Evolutionary conservation across 78 protist species (phyloP).

Genomic region (Guillardia theta): DNA sequence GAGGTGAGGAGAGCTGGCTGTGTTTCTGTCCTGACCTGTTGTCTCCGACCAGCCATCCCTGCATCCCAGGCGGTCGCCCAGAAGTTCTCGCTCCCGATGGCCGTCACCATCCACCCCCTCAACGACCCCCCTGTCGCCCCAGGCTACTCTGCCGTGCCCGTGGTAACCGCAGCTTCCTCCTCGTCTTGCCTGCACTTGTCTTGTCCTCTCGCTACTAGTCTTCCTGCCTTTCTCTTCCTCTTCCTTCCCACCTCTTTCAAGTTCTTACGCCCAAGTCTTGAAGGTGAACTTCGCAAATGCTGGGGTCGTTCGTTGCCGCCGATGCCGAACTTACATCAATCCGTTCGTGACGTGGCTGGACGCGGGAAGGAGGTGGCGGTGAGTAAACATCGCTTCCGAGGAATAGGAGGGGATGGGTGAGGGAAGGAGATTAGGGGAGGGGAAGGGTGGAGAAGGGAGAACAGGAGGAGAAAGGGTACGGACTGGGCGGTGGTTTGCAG

Average conservation of each 20-base stretch:
- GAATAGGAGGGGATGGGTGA: too few relatives aligned
- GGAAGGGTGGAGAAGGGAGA: too few relatives aligned
- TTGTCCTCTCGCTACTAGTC: not conserved
- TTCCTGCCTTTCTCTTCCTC: not conserved
- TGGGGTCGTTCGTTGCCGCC: constrained; percentile 20
- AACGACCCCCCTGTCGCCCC: not conserved
- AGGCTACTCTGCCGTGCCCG: not conserved
- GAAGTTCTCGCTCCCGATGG: not conserved
- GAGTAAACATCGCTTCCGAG: too few relatives aligned
- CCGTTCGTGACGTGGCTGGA: constrained; percentile 22
- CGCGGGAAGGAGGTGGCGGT: constrained; percentile 19
- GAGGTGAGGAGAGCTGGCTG: too few relatives aligned
- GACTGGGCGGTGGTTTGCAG: too few relatives aligned
- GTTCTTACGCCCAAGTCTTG: not conserved
- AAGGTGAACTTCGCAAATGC: too few relatives aligned
- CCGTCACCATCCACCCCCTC: not conserved
- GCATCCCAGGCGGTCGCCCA: not conserved
- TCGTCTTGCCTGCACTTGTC: not conserved
- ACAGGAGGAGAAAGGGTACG: too few relatives aligned
- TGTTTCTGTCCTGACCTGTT: not conserved
- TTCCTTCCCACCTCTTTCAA: not conserved
- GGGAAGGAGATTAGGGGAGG: too few relatives aligned
- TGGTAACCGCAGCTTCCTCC: not conserved
- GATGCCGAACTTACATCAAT: constrained; percentile 22
- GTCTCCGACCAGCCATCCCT: not conserved